Evolutionary conservation across 2,329 filamentous ascomycete species (phyloP).

Genomic region (Cytospora paraplurivora): DNA sequence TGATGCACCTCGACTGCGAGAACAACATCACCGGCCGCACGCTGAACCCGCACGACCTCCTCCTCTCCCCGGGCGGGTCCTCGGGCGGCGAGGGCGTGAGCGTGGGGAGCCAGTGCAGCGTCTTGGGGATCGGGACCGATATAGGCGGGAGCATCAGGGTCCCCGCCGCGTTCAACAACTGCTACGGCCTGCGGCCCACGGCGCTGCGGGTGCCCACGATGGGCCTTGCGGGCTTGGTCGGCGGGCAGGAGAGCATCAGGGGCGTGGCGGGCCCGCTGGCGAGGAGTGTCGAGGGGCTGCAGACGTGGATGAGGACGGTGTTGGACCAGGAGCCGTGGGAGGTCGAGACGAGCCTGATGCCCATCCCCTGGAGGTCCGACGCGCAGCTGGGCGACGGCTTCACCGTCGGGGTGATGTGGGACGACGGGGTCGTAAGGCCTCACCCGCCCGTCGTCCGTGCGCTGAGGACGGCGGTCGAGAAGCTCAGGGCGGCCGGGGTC

Average conservation of each 20-base stretch:
- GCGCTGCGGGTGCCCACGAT: slow-evolving; percentile 12
- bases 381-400: slow-evolving; percentile 3
- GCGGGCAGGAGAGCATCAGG: slow-evolving; percentile 19
- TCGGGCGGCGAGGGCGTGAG: slow-evolving; percentile 47
- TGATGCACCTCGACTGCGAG: slow-evolving; percentile 40
- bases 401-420: slow-evolving; percentile 24
- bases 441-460: slow-evolving; percentile 28
- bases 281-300: slow-evolving; percentile 18
- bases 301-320: slow-evolving; percentile 24
- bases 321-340: slow-evolving; percentile 24
- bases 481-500: slow-evolving; percentile 21
- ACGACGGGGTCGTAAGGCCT: slow-evolving; percentile 26
- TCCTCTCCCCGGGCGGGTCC: slow-evolving; percentile 44
- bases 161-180: slow-evolving; percentile 26
- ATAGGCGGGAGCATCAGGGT: slow-evolving; percentile 25
- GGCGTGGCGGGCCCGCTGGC: slow-evolving; percentile 25
- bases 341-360: slow-evolving; percentile 13
- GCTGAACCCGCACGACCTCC: slow-evolving; percentile 44
- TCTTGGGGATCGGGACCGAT: slow-evolving; percentile 36
- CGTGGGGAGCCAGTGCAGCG: slow-evolving; percentile 42
- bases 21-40: slow-evolving; percentile 46
- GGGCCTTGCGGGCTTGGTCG: neutral
- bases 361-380: slow-evolving; percentile 18
- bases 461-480: slow-evolving; percentile 14
- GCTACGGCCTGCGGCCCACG: slow-evolving; percentile 28